These are phyloP conservation scores for Clonostachys byssicola DNA, from an alignment of 2,329 filamentous ascomycete genomes.

Conservation along the genomic window DNA sequence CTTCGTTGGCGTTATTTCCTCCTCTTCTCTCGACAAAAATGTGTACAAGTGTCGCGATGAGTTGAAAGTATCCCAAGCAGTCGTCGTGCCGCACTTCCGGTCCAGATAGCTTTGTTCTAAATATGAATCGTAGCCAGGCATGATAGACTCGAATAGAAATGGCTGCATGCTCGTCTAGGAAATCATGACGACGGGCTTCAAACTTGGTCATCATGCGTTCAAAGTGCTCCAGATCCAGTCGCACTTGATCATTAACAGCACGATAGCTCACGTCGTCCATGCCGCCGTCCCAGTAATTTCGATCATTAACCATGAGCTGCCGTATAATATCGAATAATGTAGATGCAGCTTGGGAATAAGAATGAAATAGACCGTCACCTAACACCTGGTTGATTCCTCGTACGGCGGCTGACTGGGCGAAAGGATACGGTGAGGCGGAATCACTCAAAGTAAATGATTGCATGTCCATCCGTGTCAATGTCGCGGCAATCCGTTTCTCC, in stretches of 20 bases:
- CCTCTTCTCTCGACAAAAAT: neutral
- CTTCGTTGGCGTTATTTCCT: too few species aligned
- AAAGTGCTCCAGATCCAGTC: neutral
- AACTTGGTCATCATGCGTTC: neutral
- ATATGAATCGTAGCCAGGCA: constrained; percentile 9
- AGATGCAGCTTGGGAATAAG: neutral
- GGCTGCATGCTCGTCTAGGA: neutral
- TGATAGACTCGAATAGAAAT: constrained; percentile 20
- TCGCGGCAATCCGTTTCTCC: constrained; percentile 6
- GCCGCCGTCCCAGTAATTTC: neutral
- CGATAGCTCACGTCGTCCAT: too few species aligned
- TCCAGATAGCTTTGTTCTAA: neutral
- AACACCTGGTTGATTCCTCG: neutral
- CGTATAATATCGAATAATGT: constrained; percentile 1
- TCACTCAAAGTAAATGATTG: constrained; percentile 26
- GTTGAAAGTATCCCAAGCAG: constrained; percentile 18
- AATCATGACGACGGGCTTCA: neutral
- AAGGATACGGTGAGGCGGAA: constrained; percentile 19
- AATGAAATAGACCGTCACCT: neutral
- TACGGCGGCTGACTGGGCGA: constrained; percentile 4
- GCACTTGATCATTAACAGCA: neutral
- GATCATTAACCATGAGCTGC: constrained; percentile 1
- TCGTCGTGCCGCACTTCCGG: constrained; percentile 8
- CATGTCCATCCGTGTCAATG: constrained; percentile 20
- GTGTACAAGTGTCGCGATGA: constrained; percentile 9